These are phyloP conservation scores for Polysphondylium violaceum DNA, from an alignment of 78 protist species.

Conservation along the genomic window DNA sequence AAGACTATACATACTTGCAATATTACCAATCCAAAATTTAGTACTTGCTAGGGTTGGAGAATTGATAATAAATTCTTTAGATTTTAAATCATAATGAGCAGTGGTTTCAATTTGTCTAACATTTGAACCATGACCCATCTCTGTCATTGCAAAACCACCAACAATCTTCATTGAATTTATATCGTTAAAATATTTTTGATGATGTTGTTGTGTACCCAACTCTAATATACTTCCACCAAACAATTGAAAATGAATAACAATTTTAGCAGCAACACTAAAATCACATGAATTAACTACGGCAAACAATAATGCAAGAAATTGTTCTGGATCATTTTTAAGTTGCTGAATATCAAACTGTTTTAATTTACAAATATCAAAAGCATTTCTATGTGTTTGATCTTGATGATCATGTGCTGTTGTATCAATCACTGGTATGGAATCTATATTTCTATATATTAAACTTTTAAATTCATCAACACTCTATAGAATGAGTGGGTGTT, in stretches of 20 bases:
- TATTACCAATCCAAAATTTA: constrained; percentile 81
- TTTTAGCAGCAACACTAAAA: constrained; percentile 17
- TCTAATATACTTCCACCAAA: constrained; percentile 75
- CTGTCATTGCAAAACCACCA: constrained; percentile 90
- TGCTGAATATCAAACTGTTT: neutral
- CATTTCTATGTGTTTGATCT: constrained; percentile 8
- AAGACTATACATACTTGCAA: constrained; percentile 25
- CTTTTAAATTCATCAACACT: neutral
- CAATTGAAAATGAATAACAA: constrained; percentile 50
- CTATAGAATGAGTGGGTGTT: neutral
- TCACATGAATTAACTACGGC: neutral
- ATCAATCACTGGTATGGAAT: constrained; percentile 25
- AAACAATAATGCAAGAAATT: neutral
- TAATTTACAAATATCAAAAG: neutral
- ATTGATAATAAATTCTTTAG: constrained; percentile 67
- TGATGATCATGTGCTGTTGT: constrained; percentile 4
- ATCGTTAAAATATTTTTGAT: constrained; percentile 54
- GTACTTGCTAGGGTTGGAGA: constrained; percentile 78
- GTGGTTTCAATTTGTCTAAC: constrained; percentile 86
- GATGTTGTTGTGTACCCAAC: constrained; percentile 66
- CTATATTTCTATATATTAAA: neutral
- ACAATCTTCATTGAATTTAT: constrained; percentile 54
- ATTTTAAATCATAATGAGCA: constrained; percentile 67
- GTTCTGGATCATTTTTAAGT: constrained; percentile 26
- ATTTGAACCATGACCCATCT: constrained; percentile 90